Evolutionary conservation across 345 rosid genomes (phyloP), one percentile per base, ranked within the genome.

Genomic region (Draba incana): DNA sequence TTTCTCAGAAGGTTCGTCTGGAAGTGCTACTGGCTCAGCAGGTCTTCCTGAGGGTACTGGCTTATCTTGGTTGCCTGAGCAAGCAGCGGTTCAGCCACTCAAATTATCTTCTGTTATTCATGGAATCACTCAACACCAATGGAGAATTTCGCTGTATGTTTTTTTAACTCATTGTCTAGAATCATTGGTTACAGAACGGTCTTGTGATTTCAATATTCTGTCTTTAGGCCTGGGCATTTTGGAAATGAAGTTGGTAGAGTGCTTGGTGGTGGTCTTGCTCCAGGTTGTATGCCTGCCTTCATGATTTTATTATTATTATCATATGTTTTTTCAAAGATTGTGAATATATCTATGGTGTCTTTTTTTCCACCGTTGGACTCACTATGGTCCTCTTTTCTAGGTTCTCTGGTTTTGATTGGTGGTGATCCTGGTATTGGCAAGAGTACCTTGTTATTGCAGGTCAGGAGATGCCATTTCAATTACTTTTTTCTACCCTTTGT

Each of bases 401-500:
- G 97, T 64, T 93, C 97, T 39, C 57, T 93, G 80, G 82, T 93
- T 76, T 81, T 93, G 82, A 71, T 93, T 66, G 92, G 97, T 66
- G 97, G 98, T 64, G 96, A 93, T 72, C 98, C 97, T 52, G 97
- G 98, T 66, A 88, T 93, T 72, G 98, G 98, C 76, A 93, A 93
- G 83, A 93, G 98, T 66, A 93, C 98, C 20, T 74, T 93, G 62
- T 72, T 93, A 60, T 81, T 93, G 80, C 98, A 93, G 89, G 98
- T 90, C 66, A 10, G 31, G 60, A 28, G 3, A 50, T 60, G 43
- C 9, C 13, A 39, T 15, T 31, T 13, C 57, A 33, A 6, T 60
- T 33, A 12, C 4, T 25, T 38, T 62, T 4, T 23, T 13, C 7
- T 50, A n/a, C 39, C 30, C 39, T 28, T 52, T 11, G 57, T 42